These are phyloP conservation scores for Colletotrichum graminicola DNA, from an alignment of 2,329 filamentous ascomycete species.

Conservation along the genomic window DNA sequence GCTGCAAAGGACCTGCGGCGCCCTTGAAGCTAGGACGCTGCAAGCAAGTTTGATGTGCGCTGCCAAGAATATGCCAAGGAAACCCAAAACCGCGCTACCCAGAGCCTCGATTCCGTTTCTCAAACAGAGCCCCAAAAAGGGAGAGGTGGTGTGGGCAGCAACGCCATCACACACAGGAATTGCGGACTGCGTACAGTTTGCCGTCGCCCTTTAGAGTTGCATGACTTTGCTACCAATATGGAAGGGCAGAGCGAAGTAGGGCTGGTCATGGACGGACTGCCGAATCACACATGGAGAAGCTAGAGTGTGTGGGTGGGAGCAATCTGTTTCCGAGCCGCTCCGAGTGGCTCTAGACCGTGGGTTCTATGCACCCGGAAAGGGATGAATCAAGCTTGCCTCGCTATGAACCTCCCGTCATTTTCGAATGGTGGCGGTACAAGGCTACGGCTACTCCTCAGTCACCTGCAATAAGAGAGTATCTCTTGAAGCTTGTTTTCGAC, in stretches of 20 bases:
- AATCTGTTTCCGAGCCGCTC: constrained; percentile 2
- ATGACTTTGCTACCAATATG: constrained; percentile 5
- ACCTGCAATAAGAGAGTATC: not conserved
- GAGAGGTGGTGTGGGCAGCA: not conserved
- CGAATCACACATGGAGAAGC: not conserved
- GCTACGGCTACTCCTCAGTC: constrained; percentile 1
- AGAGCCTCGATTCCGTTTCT: not conserved
- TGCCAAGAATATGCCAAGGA: constrained; percentile 32
- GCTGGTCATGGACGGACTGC: not conserved
- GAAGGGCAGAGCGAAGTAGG: constrained; percentile 13
- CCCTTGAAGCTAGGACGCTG: constrained; percentile 13
- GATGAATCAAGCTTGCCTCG: not conserved
- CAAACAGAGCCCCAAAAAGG: too few relatives aligned
- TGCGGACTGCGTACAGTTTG: not conserved
- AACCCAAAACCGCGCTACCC: constrained; percentile 4
- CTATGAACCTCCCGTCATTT: not conserved
- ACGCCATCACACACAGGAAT: not conserved
- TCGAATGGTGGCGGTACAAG: constrained; percentile 17
- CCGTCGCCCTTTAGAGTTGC: constrained; percentile 1
- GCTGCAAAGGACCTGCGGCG: constrained; percentile 23
- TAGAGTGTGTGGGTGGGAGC: not conserved
- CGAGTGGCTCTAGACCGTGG: not conserved
- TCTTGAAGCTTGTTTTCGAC: constrained; percentile 31
- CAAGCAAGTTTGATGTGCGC: constrained; percentile 39
- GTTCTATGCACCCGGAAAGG: constrained; percentile 5